phyloP scores from a whole-genome alignment of 345 rosid genomes.

The Cardamine occulta region DNA sequence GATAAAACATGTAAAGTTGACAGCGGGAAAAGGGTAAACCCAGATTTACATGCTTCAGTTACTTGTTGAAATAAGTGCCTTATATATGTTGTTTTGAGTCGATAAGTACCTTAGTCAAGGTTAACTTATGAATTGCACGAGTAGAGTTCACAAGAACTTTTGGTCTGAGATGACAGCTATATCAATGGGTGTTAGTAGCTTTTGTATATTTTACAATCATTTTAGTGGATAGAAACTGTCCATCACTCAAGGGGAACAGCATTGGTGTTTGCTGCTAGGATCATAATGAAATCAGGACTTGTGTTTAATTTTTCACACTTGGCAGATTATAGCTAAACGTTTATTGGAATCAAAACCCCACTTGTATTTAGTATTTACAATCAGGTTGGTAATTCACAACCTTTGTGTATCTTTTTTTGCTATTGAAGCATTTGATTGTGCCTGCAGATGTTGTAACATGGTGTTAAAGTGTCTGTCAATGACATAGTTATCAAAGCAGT shows the following conservation, averaged over 20 bases:
- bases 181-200: neutral
- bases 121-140: neutral
- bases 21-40: no score
- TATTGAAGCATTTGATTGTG: conserved; percentile 37
- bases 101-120: neutral
- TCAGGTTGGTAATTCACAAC: conserved; percentile 56
- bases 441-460: conserved; percentile 83
- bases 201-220: neutral
- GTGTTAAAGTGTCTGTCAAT: conserved; percentile 89
- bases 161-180: conserved; percentile 1
- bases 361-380: conserved; percentile 82
- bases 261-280: conserved; percentile 25
- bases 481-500: conserved; percentile 96
- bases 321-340: conserved; percentile 88
- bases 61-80: neutral
- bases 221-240: neutral
- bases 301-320: conserved; percentile 31
- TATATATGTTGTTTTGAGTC: neutral
- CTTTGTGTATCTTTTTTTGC: conserved; percentile 15
- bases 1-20: conserved; percentile 26
- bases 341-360: conserved; percentile 97
- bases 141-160: neutral
- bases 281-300: conserved; percentile 26
- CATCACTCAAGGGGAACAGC: conserved; percentile 17
- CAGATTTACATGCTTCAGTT: neutral